Evolutionary conservation across 2,329 filamentous ascomycete species (phyloP).

Genomic region (Hypomyces rosellus): DNA sequence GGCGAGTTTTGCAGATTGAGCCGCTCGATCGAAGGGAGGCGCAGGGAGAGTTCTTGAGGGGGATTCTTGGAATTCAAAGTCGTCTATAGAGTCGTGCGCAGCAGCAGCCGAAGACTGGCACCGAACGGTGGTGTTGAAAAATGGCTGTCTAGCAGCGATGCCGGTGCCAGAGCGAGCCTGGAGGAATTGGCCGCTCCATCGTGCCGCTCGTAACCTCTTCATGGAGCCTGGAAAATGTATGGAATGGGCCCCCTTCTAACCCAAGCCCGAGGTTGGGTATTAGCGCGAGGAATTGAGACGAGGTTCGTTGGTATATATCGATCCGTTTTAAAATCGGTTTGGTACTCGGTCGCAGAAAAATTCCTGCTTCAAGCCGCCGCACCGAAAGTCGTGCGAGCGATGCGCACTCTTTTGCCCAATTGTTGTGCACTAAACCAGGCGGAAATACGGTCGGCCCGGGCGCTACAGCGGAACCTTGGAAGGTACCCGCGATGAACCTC

Average conservation of each 20-base stretch:
- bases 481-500: slow-evolving; percentile 4
- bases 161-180: slow-evolving; percentile 26
- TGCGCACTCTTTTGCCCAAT: slow-evolving; percentile 8
- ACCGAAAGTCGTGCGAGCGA: slow-evolving; percentile 13
- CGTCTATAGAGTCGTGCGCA: slow-evolving; percentile 18
- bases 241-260: slow-evolving; percentile 3
- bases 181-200: slow-evolving; percentile 37
- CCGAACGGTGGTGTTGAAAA: slow-evolving; percentile 18
- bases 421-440: slow-evolving; percentile 1
- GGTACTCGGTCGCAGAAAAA: slow-evolving; percentile 1
- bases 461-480: neutral
- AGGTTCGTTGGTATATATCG: no score
- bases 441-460: slow-evolving; percentile 15
- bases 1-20: slow-evolving; percentile 77
- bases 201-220: slow-evolving; percentile 37
- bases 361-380: slow-evolving; percentile 7
- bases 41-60: slow-evolving; percentile 51
- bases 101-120: slow-evolving; percentile 28
- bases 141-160: slow-evolving; percentile 20
- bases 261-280: slow-evolving; percentile 2
- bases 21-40: slow-evolving; percentile 60
- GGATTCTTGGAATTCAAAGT: slow-evolving; percentile 14
- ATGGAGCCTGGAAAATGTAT: slow-evolving; percentile 21
- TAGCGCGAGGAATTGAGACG: neutral
- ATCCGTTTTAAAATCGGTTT: no score